Evolutionary conservation across 2,329 filamentous ascomycete genomes (phyloP).

Genomic region (Zymoseptoria crescenta): DNA sequence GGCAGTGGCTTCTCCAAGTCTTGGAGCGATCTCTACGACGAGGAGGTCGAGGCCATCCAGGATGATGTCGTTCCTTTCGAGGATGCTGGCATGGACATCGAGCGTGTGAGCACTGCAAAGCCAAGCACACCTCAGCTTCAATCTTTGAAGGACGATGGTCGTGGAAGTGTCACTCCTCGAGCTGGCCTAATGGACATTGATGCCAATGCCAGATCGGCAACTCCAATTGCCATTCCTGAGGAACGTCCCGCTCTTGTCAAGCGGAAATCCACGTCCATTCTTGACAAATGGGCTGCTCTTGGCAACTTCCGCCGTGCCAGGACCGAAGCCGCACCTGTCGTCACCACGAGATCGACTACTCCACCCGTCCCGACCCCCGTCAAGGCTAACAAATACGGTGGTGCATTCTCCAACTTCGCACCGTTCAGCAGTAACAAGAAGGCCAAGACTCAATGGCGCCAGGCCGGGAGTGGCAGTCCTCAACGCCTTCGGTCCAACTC

Average conservation of each 20-base stretch:
- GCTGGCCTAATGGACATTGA: constrained; percentile 46
- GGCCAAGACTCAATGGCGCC: constrained; percentile 22
- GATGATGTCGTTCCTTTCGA: constrained; percentile 46
- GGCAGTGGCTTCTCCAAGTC: constrained; percentile 73
- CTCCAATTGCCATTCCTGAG: constrained; percentile 25
- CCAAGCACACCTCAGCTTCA: constrained; percentile 51
- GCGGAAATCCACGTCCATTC: constrained; percentile 40
- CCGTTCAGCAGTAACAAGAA: constrained; percentile 29
- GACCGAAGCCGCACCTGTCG: constrained; percentile 36
- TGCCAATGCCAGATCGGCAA: constrained; percentile 38
- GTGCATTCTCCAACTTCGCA: constrained; percentile 26
- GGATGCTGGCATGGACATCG: constrained; percentile 37
- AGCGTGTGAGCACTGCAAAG: constrained; percentile 33
- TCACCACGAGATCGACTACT: constrained; percentile 28
- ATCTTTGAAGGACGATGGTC: constrained; percentile 39
- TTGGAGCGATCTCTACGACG: constrained; percentile 98
- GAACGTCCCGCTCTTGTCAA: constrained; percentile 32
- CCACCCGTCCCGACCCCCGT: constrained; percentile 28
- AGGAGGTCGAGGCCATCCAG: constrained; percentile 69
- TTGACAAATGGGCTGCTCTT: constrained; percentile 85
- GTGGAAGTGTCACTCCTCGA: constrained; percentile 43
- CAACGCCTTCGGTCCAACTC: constrained; percentile 26
- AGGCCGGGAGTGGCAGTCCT: constrained; percentile 22
- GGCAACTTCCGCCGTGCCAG: constrained; percentile 73
- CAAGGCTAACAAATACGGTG: constrained; percentile 22